Conservation (phyloP, 495 filamentous ascomycete species). For the Jackrogersella minutella region DNA sequence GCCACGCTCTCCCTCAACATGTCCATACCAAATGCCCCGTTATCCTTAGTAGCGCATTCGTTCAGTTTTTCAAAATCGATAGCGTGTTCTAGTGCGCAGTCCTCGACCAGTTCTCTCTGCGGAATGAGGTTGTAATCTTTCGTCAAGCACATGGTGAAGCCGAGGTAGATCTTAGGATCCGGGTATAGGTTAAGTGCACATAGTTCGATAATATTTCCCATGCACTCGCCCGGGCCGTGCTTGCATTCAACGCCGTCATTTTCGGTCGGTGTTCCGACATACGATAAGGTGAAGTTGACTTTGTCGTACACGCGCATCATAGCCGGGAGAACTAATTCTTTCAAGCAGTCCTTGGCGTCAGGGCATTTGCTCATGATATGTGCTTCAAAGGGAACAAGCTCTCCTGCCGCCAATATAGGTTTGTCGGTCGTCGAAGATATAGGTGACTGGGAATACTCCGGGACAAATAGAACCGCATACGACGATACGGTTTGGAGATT, state of each 20-base stretch:
- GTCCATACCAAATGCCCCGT: slow-evolving; percentile 69
- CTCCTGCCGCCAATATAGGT: slow-evolving; percentile 5
- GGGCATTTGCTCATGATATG: slow-evolving; percentile 98
- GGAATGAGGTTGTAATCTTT: slow-evolving; percentile 78
- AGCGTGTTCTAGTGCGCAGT: slow-evolving; percentile 88
- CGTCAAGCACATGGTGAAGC: slow-evolving; percentile 89
- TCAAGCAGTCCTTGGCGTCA: slow-evolving; percentile 81
- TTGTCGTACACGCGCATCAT: slow-evolving; percentile 84
- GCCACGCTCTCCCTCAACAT: slow-evolving; percentile 81
- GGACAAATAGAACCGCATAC: slow-evolving; percentile 21
- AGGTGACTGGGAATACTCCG: slow-evolving; percentile 1
- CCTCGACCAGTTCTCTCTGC: slow-evolving; percentile 72
- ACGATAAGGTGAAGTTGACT: slow-evolving; percentile 90
- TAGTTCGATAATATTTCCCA: slow-evolving; percentile 92
- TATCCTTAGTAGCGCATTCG: slow-evolving; percentile 68
- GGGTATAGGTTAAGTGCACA: slow-evolving; percentile 85
- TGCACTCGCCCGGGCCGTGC: slow-evolving; percentile 89
- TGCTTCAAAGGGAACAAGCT: slow-evolving; percentile 78
- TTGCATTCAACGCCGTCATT: slow-evolving; percentile 79
- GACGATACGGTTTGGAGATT: slow-evolving; percentile 27
- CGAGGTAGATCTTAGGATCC: slow-evolving; percentile 83
- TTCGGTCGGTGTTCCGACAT: slow-evolving; percentile 75
- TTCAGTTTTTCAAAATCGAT: slow-evolving; percentile 87
- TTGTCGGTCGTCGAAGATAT: slow-evolving; percentile 6
- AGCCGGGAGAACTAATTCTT: slow-evolving; percentile 80